phyloP scores from a whole-genome alignment of 1,284 basidiomycete genomes.

The Austroboletus niveus region DNA sequence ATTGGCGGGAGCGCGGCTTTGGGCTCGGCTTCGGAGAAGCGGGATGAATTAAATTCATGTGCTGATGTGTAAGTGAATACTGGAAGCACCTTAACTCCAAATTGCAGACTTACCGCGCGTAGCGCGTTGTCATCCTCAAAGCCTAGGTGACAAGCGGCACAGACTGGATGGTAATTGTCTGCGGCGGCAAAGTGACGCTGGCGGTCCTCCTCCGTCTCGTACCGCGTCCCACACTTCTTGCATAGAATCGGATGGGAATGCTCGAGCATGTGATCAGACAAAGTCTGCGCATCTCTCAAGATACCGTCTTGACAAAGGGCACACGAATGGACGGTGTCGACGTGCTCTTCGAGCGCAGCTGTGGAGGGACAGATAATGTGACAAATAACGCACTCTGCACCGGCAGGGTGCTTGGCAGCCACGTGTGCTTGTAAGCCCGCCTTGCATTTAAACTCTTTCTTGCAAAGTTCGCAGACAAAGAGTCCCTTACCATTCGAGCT shows the following conservation, averaged over 20 bases:
- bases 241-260: conserved; percentile 29
- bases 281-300: conserved; percentile 25
- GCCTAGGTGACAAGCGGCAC: conserved; percentile 23
- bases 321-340: conserved; percentile 27
- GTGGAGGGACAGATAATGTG: conserved; percentile 22
- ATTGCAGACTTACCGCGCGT: conserved; percentile 16
- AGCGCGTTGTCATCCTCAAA: conserved; percentile 30
- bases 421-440: conserved; percentile 25
- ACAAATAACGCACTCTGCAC: conserved; percentile 25
- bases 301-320: conserved; percentile 28
- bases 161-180: conserved; percentile 27
- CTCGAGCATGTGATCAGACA: conserved; percentile 28
- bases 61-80: conserved; percentile 20
- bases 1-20: conserved; percentile 9
- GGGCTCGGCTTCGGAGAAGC: conserved; percentile 14
- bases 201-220: conserved; percentile 30
- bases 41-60: conserved; percentile 14
- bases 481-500: conserved; percentile 8
- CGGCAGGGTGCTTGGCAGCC: conserved; percentile 26
- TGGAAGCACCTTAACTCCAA: conserved; percentile 6
- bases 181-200: conserved; percentile 23
- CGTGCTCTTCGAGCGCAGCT: conserved; percentile 24
- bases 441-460: conserved; percentile 24
- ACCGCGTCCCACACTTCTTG: conserved; percentile 27
- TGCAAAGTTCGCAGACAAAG: conserved; percentile 25